phyloP scores from a whole-genome alignment of 768 basidiomycete species.

The Boletus rex-veris region DNA sequence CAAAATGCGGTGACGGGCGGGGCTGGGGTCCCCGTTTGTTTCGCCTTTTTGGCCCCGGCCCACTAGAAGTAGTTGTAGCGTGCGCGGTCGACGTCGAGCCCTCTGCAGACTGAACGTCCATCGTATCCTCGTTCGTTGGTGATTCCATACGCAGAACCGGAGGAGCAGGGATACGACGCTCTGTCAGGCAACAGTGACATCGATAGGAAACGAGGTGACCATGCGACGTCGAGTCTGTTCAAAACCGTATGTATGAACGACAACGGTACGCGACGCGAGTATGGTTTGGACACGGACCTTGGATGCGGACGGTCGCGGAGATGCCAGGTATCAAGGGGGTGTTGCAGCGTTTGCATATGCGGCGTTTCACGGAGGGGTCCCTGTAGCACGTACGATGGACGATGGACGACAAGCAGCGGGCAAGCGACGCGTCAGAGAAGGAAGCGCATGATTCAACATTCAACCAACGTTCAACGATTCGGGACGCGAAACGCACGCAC shows the following conservation, averaged over 20 bases:
- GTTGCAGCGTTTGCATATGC: constrained; percentile 69
- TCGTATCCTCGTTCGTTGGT: background rate
- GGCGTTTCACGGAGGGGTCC: constrained; percentile 81
- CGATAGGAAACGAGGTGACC: constrained; percentile 55
- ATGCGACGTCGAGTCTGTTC: constrained; percentile 43
- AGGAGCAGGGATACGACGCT: constrained; percentile 68
- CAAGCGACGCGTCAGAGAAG: background rate
- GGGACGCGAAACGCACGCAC: constrained; percentile 38
- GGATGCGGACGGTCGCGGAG: constrained; percentile 61
- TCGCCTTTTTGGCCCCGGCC: background rate
- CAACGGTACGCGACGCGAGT: no score
- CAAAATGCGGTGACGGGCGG: constrained; percentile 59
- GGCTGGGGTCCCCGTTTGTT: constrained; percentile 26
- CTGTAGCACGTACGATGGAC: constrained; percentile 34
- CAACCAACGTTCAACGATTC: background rate
- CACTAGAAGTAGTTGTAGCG: background rate
- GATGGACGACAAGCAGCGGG: background rate
- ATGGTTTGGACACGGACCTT: constrained; percentile 41
- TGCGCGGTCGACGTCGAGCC: background rate
- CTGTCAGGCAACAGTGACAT: constrained; percentile 54
- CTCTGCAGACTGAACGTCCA: background rate
- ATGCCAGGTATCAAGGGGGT: constrained; percentile 63
- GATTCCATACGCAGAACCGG: constrained; percentile 31
- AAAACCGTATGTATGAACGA: constrained; percentile 16
- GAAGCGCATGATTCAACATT: background rate